These are phyloP conservation scores for Periconia sp. DNA, from an alignment of 2,329 filamentous ascomycete species.

Conservation along the genomic window DNA sequence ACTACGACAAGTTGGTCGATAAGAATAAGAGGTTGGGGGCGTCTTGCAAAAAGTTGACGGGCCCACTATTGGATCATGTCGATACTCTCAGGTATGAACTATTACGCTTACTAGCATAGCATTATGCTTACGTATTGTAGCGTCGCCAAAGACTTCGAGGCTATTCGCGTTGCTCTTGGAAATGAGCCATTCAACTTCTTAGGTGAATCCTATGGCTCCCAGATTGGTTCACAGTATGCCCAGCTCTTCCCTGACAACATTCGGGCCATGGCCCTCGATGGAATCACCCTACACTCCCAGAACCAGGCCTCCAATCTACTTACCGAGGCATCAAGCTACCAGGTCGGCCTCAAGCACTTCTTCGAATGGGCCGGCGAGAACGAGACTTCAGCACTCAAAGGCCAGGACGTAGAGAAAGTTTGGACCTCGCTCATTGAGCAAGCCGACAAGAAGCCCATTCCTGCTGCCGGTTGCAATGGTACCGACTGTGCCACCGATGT, in stretches of 20 bases:
- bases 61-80: constrained; percentile 49
- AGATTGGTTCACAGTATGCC: constrained; percentile 53
- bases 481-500: constrained; percentile 26
- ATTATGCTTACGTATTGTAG: constrained; percentile 1
- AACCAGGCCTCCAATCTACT: constrained; percentile 42
- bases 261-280: constrained; percentile 53
- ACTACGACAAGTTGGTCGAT: constrained; percentile 46
- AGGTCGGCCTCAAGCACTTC: constrained; percentile 44
- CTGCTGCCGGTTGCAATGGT: constrained; percentile 41
- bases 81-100: constrained; percentile 44
- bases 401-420: constrained; percentile 25
- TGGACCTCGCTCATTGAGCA: constrained; percentile 34
- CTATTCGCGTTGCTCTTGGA: constrained; percentile 39
- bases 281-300: constrained; percentile 51
- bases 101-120: background rate
- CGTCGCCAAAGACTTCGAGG: constrained; percentile 42
- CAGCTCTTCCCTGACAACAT: constrained; percentile 53
- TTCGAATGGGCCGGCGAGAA: constrained; percentile 45
- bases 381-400: constrained; percentile 37
- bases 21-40: constrained; percentile 49
- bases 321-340: constrained; percentile 47
- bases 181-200: constrained; percentile 48
- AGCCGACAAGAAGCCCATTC: constrained; percentile 42
- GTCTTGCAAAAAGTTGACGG: constrained; percentile 49
- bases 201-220: constrained; percentile 55